Percentiles rank a stretch among this genome's conserved stretches.
Conservation (phyloP, 257 asterid species). For the Plantago major region DNA sequence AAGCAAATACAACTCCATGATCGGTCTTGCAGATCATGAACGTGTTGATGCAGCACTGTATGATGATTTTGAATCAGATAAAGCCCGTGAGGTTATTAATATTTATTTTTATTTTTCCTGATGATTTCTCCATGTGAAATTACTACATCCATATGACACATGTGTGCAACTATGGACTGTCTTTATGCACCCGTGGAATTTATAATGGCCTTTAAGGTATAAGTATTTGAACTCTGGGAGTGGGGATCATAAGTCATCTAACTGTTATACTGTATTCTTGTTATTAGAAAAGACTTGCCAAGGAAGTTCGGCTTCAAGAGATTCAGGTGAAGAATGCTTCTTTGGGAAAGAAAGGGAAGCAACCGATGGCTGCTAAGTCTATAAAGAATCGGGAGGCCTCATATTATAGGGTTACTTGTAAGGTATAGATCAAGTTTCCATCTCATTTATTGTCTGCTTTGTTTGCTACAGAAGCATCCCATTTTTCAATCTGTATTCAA, state of each 20-base stretch:
- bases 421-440: constrained; percentile 39
- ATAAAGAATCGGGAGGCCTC: constrained; percentile 76
- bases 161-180: not conserved
- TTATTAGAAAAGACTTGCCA: constrained; percentile 81
- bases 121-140: not conserved
- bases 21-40: constrained; percentile 69
- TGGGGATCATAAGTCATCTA: constrained; percentile 15
- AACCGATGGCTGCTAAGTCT: constrained; percentile 39
- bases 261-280: constrained; percentile 12
- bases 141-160: not conserved
- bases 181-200: constrained; percentile 1
- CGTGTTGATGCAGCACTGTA: constrained; percentile 74
- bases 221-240: constrained; percentile 1
- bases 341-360: constrained; percentile 74
- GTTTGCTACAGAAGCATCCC: constrained; percentile 5
- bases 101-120: constrained; percentile 2
- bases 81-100: constrained; percentile 64
- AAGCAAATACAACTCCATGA: constrained; percentile 71
- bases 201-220: constrained; percentile 9
- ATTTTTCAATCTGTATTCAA: constrained; percentile 12
- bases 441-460: constrained; percentile 5
- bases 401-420: constrained; percentile 72
- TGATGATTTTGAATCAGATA: constrained; percentile 82
- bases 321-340: constrained; percentile 71
- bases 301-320: constrained; percentile 83